Base-by-base conservation (phyloP, 2,329 filamentous ascomycete genomes). In the Purpureocillium lavendulum region DNA sequence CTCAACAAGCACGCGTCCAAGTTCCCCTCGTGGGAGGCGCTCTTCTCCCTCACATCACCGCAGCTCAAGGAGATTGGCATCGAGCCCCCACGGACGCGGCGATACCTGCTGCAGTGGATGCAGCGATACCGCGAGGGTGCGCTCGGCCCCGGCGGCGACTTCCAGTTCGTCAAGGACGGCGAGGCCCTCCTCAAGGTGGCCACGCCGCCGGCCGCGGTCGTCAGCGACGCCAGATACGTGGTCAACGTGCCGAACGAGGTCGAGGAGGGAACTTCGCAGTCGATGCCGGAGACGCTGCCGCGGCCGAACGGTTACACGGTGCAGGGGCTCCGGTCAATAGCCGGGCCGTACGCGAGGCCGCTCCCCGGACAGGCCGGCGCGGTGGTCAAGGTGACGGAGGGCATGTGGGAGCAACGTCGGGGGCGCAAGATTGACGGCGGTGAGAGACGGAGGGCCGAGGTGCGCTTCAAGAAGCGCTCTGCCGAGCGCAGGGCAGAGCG, bases 371-470 rank as follows among this genome's bases (percentile, higher is more conserved):
- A 77, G 1, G 65, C 68, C 31, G 80, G 77, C 8, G 85, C 82
- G 10, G 69, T 72, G 38, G 71, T 97, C 49, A 70, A 72, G 46
- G 73, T 86, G 16, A 78, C 81, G 41, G 89, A 96, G 60, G 88
- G 90, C 9, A 83, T 97, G 70, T 97, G 90, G 92, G 90, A 97
- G 69, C 73, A 88, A 54, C 82, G 75, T 58, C 75, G 82, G 53
- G 90, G 92, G 21, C 79, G 80, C 55, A 97, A 97, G 80, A 82
- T 98, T 49, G 89, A 97, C 64, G 92, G 92, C 56, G 92, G 92
- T 71, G 92, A 98, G 72, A 81, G 92, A 61, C 78, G 92, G 63
- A 80, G 77, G 60, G 85, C 84, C 13, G 83, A 94, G 67, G 81
- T 96, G 38, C 75, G 86, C 53, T 87, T 89, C 52, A 95, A 94